A percentile compares a stretch with the other conserved stretches of the same genome.
phyloP scores from a whole-genome alignment of 1,284 basidiomycete genomes.

The Peniophora sp. region DNA sequence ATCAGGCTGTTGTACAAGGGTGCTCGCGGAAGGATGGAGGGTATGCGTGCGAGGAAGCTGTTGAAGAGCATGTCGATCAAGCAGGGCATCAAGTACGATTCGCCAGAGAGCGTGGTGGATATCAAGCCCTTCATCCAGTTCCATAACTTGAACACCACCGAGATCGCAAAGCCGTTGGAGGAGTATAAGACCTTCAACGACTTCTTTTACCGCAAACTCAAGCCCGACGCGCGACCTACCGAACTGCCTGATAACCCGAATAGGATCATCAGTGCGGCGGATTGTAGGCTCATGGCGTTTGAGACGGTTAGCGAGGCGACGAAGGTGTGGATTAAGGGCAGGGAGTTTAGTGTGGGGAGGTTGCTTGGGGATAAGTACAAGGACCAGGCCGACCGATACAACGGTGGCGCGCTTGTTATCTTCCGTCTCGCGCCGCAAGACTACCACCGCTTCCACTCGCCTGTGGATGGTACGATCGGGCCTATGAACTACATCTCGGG shows the following conservation, averaged over 20 bases:
- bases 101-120: constrained; percentile 75
- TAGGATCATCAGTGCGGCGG: constrained; percentile 82
- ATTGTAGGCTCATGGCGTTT: constrained; percentile 94
- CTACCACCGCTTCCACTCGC: constrained; percentile 95
- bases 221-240: constrained; percentile 73
- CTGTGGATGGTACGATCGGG: constrained; percentile 81
- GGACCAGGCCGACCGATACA: constrained; percentile 59
- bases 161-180: constrained; percentile 77
- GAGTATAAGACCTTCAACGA: constrained; percentile 90
- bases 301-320: constrained; percentile 82
- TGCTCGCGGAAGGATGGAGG: constrained; percentile 85
- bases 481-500: constrained; percentile 75
- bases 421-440: constrained; percentile 94
- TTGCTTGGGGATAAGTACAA: constrained; percentile 79
- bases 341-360: constrained; percentile 78
- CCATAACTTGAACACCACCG: constrained; percentile 77
- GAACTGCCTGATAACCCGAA: constrained; percentile 67
- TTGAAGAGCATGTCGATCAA: constrained; percentile 90
- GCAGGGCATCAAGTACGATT: constrained; percentile 91
- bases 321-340: constrained; percentile 93
- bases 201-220: constrained; percentile 88
- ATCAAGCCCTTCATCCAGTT: constrained; percentile 89
- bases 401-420: constrained; percentile 75
- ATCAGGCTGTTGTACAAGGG: constrained; percentile 94
- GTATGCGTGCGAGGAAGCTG: constrained; percentile 70